Conservation (phyloP, 2,329 filamentous ascomycete genomes). For the Alternaria sp. region DNA sequence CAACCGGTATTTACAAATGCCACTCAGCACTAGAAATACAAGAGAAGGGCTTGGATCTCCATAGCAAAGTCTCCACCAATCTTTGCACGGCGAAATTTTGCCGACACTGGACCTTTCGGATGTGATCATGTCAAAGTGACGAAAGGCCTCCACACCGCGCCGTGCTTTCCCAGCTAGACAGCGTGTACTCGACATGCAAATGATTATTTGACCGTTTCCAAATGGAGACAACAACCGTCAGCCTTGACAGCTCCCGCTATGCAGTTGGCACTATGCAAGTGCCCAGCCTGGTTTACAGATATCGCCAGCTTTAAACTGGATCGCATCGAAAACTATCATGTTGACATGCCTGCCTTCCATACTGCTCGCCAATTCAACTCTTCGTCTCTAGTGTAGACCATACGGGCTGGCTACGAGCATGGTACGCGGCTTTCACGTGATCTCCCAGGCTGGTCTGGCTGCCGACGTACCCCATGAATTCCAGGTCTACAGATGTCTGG, state of each 20-base stretch:
- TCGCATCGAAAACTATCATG: background rate
- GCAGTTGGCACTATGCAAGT: background rate
- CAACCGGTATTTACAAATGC: background rate
- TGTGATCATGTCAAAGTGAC: background rate
- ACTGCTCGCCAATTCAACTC: background rate
- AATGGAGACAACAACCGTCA: background rate
- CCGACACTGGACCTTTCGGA: background rate
- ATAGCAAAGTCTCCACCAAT: background rate
- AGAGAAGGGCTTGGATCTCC: too few species aligned
- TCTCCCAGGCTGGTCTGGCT: background rate
- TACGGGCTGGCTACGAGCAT: background rate
- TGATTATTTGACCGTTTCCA: background rate
- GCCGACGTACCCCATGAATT: background rate
- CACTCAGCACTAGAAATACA: background rate
- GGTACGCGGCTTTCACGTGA: background rate
- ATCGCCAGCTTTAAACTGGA: background rate
- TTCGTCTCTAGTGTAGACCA: background rate
- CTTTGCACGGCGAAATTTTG: background rate
- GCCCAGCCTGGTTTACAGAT: background rate
- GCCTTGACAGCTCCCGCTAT: background rate
- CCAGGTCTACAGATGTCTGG: constrained; percentile 1
- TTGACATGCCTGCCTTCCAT: background rate
- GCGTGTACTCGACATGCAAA: background rate
- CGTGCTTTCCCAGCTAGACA: background rate
- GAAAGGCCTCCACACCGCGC: background rate